phyloP scores from a whole-genome alignment of 148 eudicot genomes.

The Pouteria glomerata region DNA sequence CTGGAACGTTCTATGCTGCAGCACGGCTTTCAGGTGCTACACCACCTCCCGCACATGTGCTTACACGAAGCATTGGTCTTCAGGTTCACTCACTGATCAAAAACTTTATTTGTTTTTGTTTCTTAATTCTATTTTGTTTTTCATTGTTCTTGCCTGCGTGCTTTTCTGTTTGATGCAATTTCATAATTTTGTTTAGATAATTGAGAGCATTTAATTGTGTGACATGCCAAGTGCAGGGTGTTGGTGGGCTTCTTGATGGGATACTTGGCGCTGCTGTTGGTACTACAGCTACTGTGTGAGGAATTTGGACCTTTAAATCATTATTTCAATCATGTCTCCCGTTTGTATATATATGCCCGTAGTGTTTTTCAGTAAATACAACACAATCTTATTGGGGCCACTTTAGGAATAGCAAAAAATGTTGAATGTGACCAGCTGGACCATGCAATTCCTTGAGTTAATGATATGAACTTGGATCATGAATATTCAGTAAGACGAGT shows the following conservation, averaged over 20 bases:
- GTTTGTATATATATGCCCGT: neutral
- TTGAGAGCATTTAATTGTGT: neutral
- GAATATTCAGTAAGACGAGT: neutral
- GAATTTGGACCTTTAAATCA: conserved; percentile 3
- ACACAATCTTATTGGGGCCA: neutral
- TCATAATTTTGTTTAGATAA: neutral
- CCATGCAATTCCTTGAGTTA: neutral
- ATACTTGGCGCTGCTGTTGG: conserved; percentile 85
- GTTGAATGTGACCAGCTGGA: neutral
- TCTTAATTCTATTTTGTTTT: no score
- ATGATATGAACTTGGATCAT: neutral
- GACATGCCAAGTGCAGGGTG: conserved; percentile 47
- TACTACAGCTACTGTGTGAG: conserved; percentile 87
- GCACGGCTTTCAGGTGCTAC: conserved; percentile 93
- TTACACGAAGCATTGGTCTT: conserved; percentile 86
- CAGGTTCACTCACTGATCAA: conserved; percentile 44
- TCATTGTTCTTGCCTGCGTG: no score
- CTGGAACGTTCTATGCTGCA: conserved; percentile 84
- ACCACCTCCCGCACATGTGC: conserved; percentile 78
- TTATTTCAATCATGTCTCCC: neutral
- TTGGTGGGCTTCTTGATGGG: conserved; percentile 83
- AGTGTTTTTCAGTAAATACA: neutral
- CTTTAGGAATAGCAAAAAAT: neutral
- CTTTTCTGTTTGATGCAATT: neutral
- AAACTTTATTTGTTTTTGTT: neutral